Conservation (phyloP, 2,329 filamentous ascomycete species). For the Sphaerulina vaccinii region DNA sequence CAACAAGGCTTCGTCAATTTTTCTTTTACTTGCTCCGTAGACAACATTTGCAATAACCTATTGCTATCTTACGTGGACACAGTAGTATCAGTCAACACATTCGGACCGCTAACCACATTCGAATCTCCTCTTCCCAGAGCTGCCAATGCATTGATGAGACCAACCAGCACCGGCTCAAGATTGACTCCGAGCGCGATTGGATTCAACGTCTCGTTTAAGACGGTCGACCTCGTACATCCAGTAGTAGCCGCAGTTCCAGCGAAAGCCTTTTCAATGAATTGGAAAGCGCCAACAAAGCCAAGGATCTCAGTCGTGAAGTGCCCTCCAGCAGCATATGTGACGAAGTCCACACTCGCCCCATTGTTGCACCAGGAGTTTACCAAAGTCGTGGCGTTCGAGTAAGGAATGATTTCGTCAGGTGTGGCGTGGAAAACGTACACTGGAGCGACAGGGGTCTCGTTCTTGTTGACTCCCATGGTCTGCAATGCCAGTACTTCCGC, state of each 20-base stretch:
- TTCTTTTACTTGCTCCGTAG: no score
- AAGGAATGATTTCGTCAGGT: conserved; percentile 35
- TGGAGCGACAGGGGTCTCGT: conserved; percentile 31
- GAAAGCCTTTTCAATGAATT: conserved; percentile 31
- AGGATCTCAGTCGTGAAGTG: conserved; percentile 32
- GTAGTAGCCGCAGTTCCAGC: conserved; percentile 18
- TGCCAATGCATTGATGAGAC: conserved; percentile 26
- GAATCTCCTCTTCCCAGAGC: conserved; percentile 24
- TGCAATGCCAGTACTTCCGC: conserved; percentile 20
- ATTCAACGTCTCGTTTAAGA: conserved; percentile 21
- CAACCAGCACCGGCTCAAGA: conserved; percentile 30
- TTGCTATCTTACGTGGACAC: no score
- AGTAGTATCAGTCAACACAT: not conserved
- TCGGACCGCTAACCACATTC: conserved; percentile 16
- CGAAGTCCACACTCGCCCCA: conserved; percentile 31
- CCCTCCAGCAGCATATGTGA: conserved; percentile 30
- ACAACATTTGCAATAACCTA: no score
- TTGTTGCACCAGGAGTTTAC: conserved; percentile 31
- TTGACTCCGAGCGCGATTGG: conserved; percentile 28
- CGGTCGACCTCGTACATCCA: conserved; percentile 27
- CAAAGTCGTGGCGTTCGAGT: conserved; percentile 30
- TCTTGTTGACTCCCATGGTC: conserved; percentile 27
- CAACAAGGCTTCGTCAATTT: no score
- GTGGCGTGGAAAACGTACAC: conserved; percentile 33
- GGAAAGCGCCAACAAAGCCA: conserved; percentile 26